phyloP scores from a whole-genome alignment of 768 basidiomycete genomes.

The Coprinopsis cinerea region DNA sequence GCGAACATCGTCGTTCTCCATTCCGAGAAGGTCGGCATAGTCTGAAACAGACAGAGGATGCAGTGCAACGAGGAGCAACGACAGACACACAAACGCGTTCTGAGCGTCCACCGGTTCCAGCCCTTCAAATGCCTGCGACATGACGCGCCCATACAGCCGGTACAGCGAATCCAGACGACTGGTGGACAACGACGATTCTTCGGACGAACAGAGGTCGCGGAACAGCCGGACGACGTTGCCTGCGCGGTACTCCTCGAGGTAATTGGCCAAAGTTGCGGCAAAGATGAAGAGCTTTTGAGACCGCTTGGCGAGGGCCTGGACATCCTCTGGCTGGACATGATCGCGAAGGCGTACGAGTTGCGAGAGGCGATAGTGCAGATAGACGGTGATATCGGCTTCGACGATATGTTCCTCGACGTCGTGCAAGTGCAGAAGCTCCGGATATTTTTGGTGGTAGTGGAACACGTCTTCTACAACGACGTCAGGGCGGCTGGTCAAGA shows the following conservation, averaged over 20 bases:
- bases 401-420: constrained; percentile 4
- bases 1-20: background rate
- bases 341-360: too few relatives aligned
- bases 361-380: background rate
- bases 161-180: background rate
- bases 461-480: constrained; percentile 7
- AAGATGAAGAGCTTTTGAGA: constrained; percentile 8
- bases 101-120: background rate
- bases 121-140: background rate
- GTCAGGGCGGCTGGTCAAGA: constrained; percentile 18
- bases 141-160: background rate
- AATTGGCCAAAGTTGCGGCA: constrained; percentile 9
- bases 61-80: background rate
- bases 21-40: background rate
- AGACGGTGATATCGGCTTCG: constrained; percentile 3
- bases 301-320: constrained; percentile 4
- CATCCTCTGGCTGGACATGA: too few relatives aligned
- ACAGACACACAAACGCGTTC: background rate
- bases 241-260: background rate
- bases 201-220: background rate
- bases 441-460: constrained; percentile 1
- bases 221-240: background rate
- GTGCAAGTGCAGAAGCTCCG: constrained; percentile 4
- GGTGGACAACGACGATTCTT: background rate
- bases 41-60: background rate